Evolutionary conservation across 2,329 filamentous ascomycete species (phyloP).

Genomic region (Clarireedia homoeocarpa): DNA sequence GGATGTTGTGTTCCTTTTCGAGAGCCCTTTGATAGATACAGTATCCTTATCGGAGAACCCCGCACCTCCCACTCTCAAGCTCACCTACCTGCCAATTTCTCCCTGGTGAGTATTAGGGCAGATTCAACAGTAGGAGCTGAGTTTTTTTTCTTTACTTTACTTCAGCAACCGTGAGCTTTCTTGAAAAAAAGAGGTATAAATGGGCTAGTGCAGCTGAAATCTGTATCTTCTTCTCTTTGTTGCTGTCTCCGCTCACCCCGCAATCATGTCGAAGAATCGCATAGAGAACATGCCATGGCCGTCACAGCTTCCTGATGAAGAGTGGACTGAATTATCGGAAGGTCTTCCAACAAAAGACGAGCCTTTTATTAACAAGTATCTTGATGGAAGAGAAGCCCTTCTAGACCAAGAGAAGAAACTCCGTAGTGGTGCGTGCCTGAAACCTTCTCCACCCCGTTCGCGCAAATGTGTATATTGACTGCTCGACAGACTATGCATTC

Average conservation of each 20-base stretch:
- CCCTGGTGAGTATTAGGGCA: too few relatives aligned
- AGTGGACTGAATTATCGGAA: constrained; percentile 49
- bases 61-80: too few relatives aligned
- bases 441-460: constrained; percentile 14
- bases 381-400: constrained; percentile 66
- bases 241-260: not conserved
- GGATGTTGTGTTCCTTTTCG: too few relatives aligned
- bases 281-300: constrained; percentile 25
- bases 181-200: too few relatives aligned
- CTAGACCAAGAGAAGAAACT: constrained; percentile 75
- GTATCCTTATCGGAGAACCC: too few relatives aligned
- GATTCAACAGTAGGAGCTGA: too few relatives aligned
- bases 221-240: not conserved
- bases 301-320: constrained; percentile 37
- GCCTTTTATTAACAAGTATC: constrained; percentile 75
- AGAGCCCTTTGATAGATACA: too few relatives aligned
- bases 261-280: constrained; percentile 14
- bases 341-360: constrained; percentile 55
- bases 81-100: too few relatives aligned
- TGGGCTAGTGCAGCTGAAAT: too few relatives aligned
- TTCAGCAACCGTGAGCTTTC: too few relatives aligned
- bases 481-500: constrained; percentile 55
- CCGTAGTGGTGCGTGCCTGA: constrained; percentile 57
- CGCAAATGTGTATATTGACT: constrained; percentile 25
- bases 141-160: too few relatives aligned